A percentile compares a stretch with the other conserved stretches of the same genome.
These are phyloP conservation scores for Fusarium veterinarium DNA, from an alignment of 2,329 filamentous ascomycete species.

Conservation along the genomic window DNA sequence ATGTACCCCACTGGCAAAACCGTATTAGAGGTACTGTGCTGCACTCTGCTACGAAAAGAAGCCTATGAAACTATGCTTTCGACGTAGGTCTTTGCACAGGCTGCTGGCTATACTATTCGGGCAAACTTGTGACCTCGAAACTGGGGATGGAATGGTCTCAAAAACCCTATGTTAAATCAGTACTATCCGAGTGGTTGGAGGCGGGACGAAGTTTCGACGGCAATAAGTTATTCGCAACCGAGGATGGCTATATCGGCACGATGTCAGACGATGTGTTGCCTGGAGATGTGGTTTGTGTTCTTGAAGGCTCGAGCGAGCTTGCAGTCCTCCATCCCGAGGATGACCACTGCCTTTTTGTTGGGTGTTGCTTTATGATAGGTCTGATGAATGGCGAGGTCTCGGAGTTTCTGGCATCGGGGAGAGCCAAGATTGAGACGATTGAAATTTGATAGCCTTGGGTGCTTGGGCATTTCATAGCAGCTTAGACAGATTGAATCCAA, in stretches of 20 bases:
- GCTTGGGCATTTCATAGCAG: background rate
- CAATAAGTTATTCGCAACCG: background rate
- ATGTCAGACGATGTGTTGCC: fast-evolving
- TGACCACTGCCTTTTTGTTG: background rate
- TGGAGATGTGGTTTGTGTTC: background rate
- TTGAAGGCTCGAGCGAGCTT: fast-evolving
- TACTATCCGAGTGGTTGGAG: background rate
- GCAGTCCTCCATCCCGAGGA: background rate
- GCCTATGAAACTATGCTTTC: background rate
- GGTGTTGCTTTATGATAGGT: background rate
- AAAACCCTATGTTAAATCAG: no score
- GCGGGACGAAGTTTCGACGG: fast-evolving
- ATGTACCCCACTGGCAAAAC: background rate
- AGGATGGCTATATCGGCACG: background rate
- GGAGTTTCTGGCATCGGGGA: background rate
- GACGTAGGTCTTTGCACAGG: background rate
- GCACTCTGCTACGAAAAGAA: background rate
- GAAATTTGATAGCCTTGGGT: background rate
- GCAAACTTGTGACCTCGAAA: no score
- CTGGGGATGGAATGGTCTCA: background rate
- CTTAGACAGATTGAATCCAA: background rate
- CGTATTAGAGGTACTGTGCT: background rate
- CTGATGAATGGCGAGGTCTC: background rate
- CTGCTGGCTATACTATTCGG: no score
- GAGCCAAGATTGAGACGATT: background rate